These are phyloP conservation scores for Acmispon strigosus DNA, from an alignment of 306 rosid species.

Conservation along the genomic window DNA sequence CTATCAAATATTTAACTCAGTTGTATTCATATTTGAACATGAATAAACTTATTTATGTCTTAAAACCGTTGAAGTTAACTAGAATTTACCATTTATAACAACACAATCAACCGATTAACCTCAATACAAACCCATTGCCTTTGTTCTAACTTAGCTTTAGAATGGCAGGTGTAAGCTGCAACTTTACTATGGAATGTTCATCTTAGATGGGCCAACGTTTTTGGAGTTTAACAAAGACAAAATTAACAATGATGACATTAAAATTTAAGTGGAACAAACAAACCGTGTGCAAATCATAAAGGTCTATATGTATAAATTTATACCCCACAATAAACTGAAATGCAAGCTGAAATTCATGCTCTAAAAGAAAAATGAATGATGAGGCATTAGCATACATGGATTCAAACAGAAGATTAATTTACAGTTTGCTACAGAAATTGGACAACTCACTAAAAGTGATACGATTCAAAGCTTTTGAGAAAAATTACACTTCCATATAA, in stretches of 20 bases:
- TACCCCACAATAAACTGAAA: neutral
- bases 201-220: neutral
- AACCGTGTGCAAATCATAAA: constrained; percentile 22
- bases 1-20: no score
- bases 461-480: neutral
- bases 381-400: constrained; percentile 11
- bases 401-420: constrained; percentile 8
- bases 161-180: neutral
- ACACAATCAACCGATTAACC: no score
- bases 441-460: constrained; percentile 6
- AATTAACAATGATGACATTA: neutral
- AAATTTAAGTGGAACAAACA: constrained; percentile 16
- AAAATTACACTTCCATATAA: constrained; percentile 23
- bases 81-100: no score
- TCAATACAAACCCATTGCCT: constrained; percentile 9
- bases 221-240: neutral
- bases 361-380: constrained; percentile 11
- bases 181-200: neutral
- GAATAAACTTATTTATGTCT: no score
- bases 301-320: neutral
- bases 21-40: no score
- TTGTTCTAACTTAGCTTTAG: neutral
- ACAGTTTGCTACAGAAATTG: constrained; percentile 2
- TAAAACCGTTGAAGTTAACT: no score
- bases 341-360: neutral